Conservation (phyloP, 164 flowering plant genomes). For the Santalum album region DNA sequence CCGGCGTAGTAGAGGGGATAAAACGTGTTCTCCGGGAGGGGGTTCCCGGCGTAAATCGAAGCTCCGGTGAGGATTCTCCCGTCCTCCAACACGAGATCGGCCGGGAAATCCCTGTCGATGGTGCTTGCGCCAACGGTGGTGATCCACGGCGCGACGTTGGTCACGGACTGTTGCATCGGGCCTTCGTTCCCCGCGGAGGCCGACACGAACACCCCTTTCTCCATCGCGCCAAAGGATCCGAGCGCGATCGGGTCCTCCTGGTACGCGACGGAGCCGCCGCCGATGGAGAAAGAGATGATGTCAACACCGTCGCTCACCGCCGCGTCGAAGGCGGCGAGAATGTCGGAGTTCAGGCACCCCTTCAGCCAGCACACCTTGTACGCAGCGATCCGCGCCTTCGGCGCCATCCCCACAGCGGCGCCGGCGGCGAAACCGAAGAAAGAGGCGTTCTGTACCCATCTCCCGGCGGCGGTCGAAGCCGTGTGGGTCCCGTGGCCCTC, state of each 20-base stretch:
- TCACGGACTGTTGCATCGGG: conserved; percentile 15
- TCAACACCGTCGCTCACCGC: conserved; percentile 54
- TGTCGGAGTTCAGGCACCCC: conserved; percentile 37
- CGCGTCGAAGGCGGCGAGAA: conserved; percentile 38
- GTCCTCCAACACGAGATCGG: conserved; percentile 28
- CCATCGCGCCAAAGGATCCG: conserved; percentile 26
- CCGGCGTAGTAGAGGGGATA: conserved; percentile 25
- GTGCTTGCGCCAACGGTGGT: conserved; percentile 56
- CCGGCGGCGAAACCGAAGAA: conserved; percentile 38
- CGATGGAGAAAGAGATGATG: conserved; percentile 33
- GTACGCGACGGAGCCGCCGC: conserved; percentile 9
- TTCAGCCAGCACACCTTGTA: conserved; percentile 41
- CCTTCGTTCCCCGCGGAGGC: conserved; percentile 47
- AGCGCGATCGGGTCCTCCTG: conserved; percentile 17
- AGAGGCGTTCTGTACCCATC: conserved; percentile 20
- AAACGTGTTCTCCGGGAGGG: conserved; percentile 10
- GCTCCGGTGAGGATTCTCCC: conserved; percentile 29
- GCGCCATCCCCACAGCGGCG: conserved; percentile 40
- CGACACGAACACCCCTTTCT: conserved; percentile 31
- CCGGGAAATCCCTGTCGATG: conserved; percentile 40
- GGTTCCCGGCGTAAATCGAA: conserved; percentile 28
- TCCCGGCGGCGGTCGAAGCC: conserved; percentile 53
- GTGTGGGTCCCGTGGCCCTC: conserved; percentile 63
- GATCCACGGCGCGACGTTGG: conserved; percentile 52
- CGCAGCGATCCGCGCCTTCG: conserved; percentile 42